Evolutionary conservation across 2,329 filamentous ascomycete species (phyloP).

Genomic region (Calonectria leucothoes): DNA sequence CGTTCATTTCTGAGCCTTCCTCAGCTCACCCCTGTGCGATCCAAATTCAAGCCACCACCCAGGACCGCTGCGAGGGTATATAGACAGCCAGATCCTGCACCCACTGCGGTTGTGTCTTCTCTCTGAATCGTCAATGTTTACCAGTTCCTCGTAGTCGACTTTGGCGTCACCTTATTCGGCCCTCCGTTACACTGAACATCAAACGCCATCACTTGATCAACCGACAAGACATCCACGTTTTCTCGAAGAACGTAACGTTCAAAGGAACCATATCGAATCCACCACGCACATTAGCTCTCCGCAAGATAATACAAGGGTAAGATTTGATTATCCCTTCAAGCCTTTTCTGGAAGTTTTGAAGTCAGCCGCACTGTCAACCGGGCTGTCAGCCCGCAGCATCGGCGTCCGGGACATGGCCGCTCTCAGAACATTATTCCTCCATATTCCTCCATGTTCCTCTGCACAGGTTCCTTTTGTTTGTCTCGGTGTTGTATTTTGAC

Average conservation of each 20-base stretch:
- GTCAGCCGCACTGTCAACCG: background rate
- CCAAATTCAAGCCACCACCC: slow-evolving; percentile 41
- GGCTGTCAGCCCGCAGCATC: background rate
- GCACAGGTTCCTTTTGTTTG: background rate
- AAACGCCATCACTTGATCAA: slow-evolving; percentile 32
- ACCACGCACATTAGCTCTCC: background rate
- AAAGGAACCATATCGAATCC: slow-evolving; percentile 2
- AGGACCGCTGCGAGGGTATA: slow-evolving; percentile 48
- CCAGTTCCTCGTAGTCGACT: slow-evolving; percentile 31
- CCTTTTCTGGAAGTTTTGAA: background rate
- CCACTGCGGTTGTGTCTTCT: slow-evolving; percentile 44
- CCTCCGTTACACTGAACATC: slow-evolving; percentile 38
- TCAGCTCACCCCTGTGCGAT: slow-evolving; percentile 44
- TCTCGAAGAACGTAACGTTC: slow-evolving; percentile 24
- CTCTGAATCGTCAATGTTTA: slow-evolving; percentile 34
- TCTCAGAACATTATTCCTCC: background rate
- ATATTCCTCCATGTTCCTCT: background rate
- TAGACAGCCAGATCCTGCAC: slow-evolving; percentile 52
- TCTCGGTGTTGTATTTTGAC: background rate
- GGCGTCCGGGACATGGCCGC: background rate
- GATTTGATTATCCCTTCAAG: slow-evolving; percentile 27
- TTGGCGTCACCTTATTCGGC: slow-evolving; percentile 31
- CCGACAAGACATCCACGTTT: slow-evolving; percentile 20
- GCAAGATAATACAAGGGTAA: slow-evolving; percentile 34
- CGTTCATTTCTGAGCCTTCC: slow-evolving; percentile 35